Base-by-base conservation (phyloP, 2,329 filamentous ascomycete genomes). In the Seiridium unicorne region DNA sequence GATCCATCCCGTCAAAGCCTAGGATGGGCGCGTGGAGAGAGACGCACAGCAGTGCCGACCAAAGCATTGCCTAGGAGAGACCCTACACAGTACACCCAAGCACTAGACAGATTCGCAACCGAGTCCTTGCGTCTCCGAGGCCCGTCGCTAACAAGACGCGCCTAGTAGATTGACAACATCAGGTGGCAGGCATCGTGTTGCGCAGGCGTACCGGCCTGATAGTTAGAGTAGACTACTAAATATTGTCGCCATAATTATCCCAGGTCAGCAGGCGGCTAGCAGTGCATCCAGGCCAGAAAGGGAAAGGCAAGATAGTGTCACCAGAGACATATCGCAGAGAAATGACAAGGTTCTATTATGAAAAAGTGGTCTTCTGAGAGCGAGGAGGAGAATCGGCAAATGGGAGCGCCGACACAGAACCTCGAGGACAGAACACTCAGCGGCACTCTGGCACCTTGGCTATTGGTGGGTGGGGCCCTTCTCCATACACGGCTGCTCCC, bases 151-250 rank as follows among this genome's bases (percentile, higher is more conserved):
- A 55, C 32, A 38, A 55, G 51, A 55, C 38, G 51, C 51, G 51
- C 51, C 38, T 55, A 44, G 44, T 55, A 55, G 36, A 55, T 55
- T 42, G 51, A 35, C 38, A 55, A 55, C 51, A 55, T 55, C 51
- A 55, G 51, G 51, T 55, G 51, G 51, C 18, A 36, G 38, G 38
- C n/a, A 34, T 18, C 11, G 10, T 53, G 9, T 13, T 36, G 49
- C 35, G 32, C 49, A 36, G 18, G 18, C 18, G 18, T 26, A 26
- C 18, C 18, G 18, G 18, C 18, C 18, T 26, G 18, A 26, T 26
- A 26, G 18, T 26, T 26, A 26, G 18, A 26, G 18, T 26, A 51
- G 9, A 11, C 49, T 53, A 11, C 18, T 36, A 7, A 8, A 42
- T 8, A 31, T n/a, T 44, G 38, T 55, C 40, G 18, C 40, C 54